Conservation (phyloP, 495 filamentous ascomycete species). For the Darksidea phi region DNA sequence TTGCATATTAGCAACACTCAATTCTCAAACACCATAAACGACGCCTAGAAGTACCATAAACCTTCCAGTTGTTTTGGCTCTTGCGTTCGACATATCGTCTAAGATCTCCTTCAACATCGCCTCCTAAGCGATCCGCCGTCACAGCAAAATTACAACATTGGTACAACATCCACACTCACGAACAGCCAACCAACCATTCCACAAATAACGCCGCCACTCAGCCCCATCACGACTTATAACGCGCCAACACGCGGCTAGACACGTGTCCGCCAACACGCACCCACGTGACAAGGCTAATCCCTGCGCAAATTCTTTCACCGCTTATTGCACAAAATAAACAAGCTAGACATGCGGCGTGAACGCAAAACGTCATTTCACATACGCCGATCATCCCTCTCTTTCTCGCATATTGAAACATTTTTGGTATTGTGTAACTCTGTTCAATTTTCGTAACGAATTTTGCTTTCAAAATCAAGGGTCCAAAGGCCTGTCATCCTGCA, state of each 20-base stretch:
- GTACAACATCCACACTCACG: too few relatives aligned
- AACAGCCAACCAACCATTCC: too few relatives aligned
- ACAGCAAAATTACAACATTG: too few relatives aligned
- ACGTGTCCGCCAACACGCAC: background rate
- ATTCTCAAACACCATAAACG: too few relatives aligned
- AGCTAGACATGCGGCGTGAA: background rate
- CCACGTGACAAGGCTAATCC: background rate
- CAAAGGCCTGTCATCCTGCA: too few relatives aligned
- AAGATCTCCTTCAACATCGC: too few relatives aligned
- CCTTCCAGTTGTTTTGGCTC: too few relatives aligned
- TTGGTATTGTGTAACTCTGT: background rate
- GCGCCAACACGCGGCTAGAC: background rate
- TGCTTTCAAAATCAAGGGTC: too few relatives aligned
- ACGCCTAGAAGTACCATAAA: too few relatives aligned
- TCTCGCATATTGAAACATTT: background rate
- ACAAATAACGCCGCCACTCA: background rate
- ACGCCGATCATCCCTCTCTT: background rate
- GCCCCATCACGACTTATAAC: background rate
- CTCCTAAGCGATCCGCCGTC: too few relatives aligned
- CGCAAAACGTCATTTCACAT: background rate
- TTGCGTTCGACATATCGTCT: too few relatives aligned
- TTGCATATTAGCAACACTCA: too few relatives aligned
- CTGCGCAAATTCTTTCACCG: slow-evolving; percentile 1
- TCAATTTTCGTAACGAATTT: background rate
- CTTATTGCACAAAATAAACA: background rate